Evolutionary conservation across 768 basidiomycete species (phyloP), one percentile per base, ranked within the genome.

Genomic region (Obba rivulosa): DNA sequence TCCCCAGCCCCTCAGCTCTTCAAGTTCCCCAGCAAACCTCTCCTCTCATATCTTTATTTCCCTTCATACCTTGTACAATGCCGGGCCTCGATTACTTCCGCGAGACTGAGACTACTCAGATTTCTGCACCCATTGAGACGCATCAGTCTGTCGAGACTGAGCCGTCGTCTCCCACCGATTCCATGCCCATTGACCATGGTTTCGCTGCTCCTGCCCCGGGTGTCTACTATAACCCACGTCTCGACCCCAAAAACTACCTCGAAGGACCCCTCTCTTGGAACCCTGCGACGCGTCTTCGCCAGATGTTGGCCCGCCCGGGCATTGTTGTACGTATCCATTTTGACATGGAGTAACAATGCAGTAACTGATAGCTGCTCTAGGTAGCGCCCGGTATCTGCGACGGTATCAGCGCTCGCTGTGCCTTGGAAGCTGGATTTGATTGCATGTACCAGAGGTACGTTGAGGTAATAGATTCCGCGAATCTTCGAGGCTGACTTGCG

Each of bases 351-450:
- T 40, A 34, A 17, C 8, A 34, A 37, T 24, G 1, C 16, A 20
- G 36, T 28, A 43, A 9, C n/a, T 36, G n/a, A 10, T 14, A 7
- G 17, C 21, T 31, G n/a, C 2, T n/a, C 34, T 10, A 86, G 84
- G 65, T 85, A 56, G 85, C 85, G 2, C 86, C 85, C n/a, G 85
- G 85, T 37, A 81, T 87, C 37, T 86, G 85, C 48, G 85, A 87
- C 48, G 85, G 85, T 43, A 88, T 90, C 58, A 86, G 83, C 57
- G 85, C 86, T 9, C 75, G 87, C 24, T 85, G 85, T 54, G 87
- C 87, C 8, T 65, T 89, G 7, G 87, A 90, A 66, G 84, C 85
- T 34, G 87, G 87, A 17, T 90, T 89, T 56, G 72, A 75, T 21
- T 88, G 86, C 55, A 52, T 88, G 48, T 90, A 89, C 62, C 87